phyloP scores from a whole-genome alignment of 2,329 filamentous ascomycete genomes.

The Neopestalotiopsis sp. region DNA sequence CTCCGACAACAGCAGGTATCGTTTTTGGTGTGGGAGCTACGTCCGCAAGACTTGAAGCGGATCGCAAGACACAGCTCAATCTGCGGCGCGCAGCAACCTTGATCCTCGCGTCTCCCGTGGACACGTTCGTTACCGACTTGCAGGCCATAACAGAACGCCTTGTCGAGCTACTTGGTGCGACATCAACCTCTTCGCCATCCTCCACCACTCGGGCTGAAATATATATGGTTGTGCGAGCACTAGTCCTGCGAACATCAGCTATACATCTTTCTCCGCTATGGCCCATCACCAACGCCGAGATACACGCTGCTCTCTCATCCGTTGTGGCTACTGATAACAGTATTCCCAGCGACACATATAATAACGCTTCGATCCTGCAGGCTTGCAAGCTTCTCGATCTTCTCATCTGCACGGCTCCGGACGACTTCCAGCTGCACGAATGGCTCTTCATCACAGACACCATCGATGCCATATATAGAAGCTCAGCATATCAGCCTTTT shows the following conservation, averaged over 20 bases:
- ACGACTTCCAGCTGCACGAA: slow-evolving; percentile 97
- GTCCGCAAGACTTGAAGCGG: slow-evolving; percentile 91
- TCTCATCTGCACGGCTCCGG: slow-evolving; percentile 83
- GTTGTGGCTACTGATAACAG: slow-evolving; percentile 72
- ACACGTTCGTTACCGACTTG: slow-evolving; percentile 82
- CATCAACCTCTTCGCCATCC: slow-evolving; percentile 87
- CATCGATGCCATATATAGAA: slow-evolving; percentile 91
- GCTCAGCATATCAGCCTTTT: slow-evolving; percentile 69
- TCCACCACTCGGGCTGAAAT: slow-evolving; percentile 88
- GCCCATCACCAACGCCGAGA: slow-evolving; percentile 87
- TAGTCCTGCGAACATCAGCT: slow-evolving; percentile 79
- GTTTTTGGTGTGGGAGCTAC: slow-evolving; percentile 98
- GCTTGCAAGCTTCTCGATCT: slow-evolving; percentile 93
- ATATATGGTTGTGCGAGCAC: slow-evolving; percentile 83
- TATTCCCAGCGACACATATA: slow-evolving; percentile 72
- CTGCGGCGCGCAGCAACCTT: slow-evolving; percentile 82
- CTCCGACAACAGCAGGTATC: slow-evolving; percentile 91
- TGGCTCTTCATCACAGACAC: slow-evolving; percentile 98
- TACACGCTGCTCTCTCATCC: slow-evolving; percentile 80
- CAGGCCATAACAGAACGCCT: slow-evolving; percentile 79
- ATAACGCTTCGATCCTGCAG: slow-evolving; percentile 79
- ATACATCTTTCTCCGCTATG: slow-evolving; percentile 85
- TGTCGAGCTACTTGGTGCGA: slow-evolving; percentile 84
- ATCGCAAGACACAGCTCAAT: slow-evolving; percentile 90
- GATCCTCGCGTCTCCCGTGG: slow-evolving; percentile 75